These are phyloP conservation scores for Purshia tridentata DNA, from an alignment of 306 rosid species.

Conservation along the genomic window DNA sequence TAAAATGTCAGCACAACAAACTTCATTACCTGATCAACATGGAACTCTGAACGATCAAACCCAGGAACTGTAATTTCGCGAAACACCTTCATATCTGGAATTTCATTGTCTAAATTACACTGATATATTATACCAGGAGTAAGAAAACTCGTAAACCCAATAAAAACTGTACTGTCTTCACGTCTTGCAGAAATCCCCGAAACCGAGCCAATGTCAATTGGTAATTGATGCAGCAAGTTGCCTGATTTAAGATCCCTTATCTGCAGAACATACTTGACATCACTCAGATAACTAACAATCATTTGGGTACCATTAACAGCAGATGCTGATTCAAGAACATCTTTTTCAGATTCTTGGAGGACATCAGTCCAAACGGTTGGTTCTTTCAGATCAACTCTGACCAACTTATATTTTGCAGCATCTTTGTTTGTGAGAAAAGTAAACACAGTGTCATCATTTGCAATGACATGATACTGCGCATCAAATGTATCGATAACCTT, in stretches of 20 bases:
- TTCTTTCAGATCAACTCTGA: slow-evolving; percentile 73
- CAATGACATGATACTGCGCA: slow-evolving; percentile 58
- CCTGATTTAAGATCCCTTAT: slow-evolving; percentile 83
- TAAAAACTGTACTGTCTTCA: slow-evolving; percentile 58
- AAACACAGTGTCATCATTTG: slow-evolving; percentile 76
- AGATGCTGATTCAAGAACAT: slow-evolving; percentile 72
- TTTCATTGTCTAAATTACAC: slow-evolving; percentile 57
- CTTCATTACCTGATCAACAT: slow-evolving; percentile 63
- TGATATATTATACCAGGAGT: slow-evolving; percentile 83
- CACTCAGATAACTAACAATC: slow-evolving; percentile 84
- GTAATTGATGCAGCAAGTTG: slow-evolving; percentile 69
- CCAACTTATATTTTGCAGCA: slow-evolving; percentile 88
- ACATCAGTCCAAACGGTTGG: slow-evolving; percentile 76
- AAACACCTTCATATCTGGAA: slow-evolving; percentile 70
- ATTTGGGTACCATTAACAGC: slow-evolving; percentile 78
- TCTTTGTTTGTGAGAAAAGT: slow-evolving; percentile 85
- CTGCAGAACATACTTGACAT: slow-evolving; percentile 82
- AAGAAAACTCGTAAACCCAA: slow-evolving; percentile 82
- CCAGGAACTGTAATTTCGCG: slow-evolving; percentile 81
- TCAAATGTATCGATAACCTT: slow-evolving; percentile 74
- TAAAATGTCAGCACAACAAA: background rate
- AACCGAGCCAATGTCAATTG: slow-evolving; percentile 88
- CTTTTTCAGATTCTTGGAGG: slow-evolving; percentile 70
- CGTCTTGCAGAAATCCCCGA: slow-evolving; percentile 69
- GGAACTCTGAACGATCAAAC: slow-evolving; percentile 71